Base-by-base conservation (phyloP, 345 rosid species). In the Conringia planisiliqua region DNA sequence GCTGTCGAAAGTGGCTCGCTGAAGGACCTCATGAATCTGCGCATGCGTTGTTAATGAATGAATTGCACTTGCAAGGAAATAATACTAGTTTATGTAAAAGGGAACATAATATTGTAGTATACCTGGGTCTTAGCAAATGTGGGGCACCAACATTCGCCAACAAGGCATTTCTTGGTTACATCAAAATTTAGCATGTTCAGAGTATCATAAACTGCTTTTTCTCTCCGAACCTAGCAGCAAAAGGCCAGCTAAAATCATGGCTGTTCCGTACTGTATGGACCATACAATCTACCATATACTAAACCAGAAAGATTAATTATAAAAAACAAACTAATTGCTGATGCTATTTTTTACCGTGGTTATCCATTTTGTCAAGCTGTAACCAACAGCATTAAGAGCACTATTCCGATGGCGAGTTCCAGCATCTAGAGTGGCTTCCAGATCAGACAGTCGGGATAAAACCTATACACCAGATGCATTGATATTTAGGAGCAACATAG, bases 91-190 rank as follows among this genome's bases (percentile, higher is more conserved):
- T 66, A 65, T 32, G 47, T 29, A 58, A 57, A 35, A 65, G 74
- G 68, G 48, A 75, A 10, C 16, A 66, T 42, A 18, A 24, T 32
- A 60, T 35, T 14, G 72, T 29, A 46, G 59, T 51, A 69, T 84
- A 91, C 97, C 93, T 91, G 86, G 59, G 87, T 59, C 86, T 86
- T 91, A 38, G 99, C 97, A 84, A 89, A 94, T 70, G 86, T 72
- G 33, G 97, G 99, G 73, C 99, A 94, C 97, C 98, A 94, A 43
- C 98, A 97, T 80, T 94, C 99, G 47, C 99, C 97, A 66, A 94
- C 96, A 66, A 94, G 97, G 81, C 97, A 94, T 80, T 94, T 94
- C 80, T 94, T 94, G 11, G 97, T 91, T 63, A 94, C 97, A 84
- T 94, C 99, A 71, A 91, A 94, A 81, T 94, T 94, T 68, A 94